Percentiles rank a stretch among this genome's conserved stretches.
Evolutionary conservation across 805 yeast genomes (phyloP).

Genomic region (Schwanniomyces occidentalis): DNA sequence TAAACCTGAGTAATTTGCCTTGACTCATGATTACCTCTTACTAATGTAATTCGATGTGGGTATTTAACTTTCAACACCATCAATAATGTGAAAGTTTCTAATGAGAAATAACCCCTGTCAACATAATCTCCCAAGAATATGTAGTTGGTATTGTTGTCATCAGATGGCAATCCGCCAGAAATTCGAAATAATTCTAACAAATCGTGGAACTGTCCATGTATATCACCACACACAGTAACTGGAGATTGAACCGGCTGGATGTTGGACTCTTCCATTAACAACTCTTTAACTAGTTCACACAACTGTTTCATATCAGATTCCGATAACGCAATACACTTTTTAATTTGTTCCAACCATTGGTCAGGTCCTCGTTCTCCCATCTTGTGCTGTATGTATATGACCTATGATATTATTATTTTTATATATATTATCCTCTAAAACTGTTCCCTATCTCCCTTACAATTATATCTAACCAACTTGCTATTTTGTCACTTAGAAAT

Average conservation of each 20-base stretch:
- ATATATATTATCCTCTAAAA: no score
- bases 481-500: no score
- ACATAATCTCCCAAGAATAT: constrained; percentile 95
- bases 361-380: constrained; percentile 87
- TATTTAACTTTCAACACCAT: constrained; percentile 92
- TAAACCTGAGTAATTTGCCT: constrained; percentile 98
- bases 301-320: constrained; percentile 95
- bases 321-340: constrained; percentile 82
- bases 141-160: constrained; percentile 62
- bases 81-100: constrained; percentile 89
- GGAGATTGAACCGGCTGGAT: constrained; percentile 93
- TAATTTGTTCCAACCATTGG: constrained; percentile 92
- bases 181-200: constrained; percentile 85
- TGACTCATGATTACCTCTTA: constrained; percentile 96
- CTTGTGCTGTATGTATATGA: constrained; percentile 9
- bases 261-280: constrained; percentile 93
- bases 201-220: constrained; percentile 98
- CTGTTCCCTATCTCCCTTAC: no score
- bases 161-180: constrained; percentile 89
- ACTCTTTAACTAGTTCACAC: constrained; percentile 92
- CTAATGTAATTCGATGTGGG: constrained; percentile 83
- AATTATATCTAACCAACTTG: no score
- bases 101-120: constrained; percentile 93
- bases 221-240: constrained; percentile 95
- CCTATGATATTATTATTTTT: no score